Evolutionary conservation across 352 stramenopile species (phyloP), one percentile per base, ranked within the genome.

Genomic region (Globisporangium cylindrosporum): DNA sequence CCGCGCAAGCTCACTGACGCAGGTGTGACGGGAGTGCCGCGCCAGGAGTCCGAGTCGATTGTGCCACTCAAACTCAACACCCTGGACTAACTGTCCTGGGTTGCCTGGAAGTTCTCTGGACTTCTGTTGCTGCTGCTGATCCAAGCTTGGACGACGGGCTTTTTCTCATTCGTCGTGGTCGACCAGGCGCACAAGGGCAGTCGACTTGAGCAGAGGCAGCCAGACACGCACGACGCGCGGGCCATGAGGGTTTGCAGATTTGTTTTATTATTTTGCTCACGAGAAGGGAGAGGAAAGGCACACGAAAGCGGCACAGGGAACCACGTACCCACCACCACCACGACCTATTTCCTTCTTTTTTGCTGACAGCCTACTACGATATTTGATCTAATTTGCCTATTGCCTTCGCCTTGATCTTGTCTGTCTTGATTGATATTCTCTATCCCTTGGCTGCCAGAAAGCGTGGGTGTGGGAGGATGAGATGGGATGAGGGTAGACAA

Each of bases 1-100:
- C 69, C 69, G 8, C 65, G 66, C 54, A 72, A 71, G 59, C 55
- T 59, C 49, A 62, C 62, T n/a, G 34, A 12, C 29, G 20, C 27
- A 5, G 55, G 55, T 20, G 20, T 20, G 53, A n/a, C 18, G 22
- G 55, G 2, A 9, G 22, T 20, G 29, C 18, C 24, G 25, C 51
- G 9, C 29, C 60, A 57, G 10, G 25, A 49, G 20, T 60, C 66
- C 24, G 59, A 55, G 48, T n/a, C 48, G 1, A 68, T 63, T 20
- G 14, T 68, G 18, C 25, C 58, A 20, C 51, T 64, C 60, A 66
- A 48, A 15, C 41, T 72, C 25, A 29, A 67, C 24, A 29, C 27
- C 2, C n/a, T 66, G 25, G 57, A 15, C 57, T 53, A 64, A 46
- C 29, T 6, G 20, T 48, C 56, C 18, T 43, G 29, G 29, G 10